Percentiles rank a stretch among this genome's conserved stretches.
Conservation (phyloP, 1,139 yeast genomes). For the Lodderomyces metapsilosis region DNA sequence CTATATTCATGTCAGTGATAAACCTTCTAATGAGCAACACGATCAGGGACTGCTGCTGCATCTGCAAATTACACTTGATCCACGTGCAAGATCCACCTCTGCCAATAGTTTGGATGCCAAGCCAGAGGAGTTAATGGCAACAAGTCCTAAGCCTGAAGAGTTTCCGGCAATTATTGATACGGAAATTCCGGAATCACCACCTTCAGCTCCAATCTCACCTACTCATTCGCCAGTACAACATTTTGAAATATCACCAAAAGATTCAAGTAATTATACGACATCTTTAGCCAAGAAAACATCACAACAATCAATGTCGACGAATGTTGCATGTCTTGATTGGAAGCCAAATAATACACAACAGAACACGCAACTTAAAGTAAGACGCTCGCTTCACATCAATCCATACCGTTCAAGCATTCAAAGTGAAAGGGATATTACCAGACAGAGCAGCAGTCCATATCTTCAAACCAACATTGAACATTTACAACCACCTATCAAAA, state of each 20-base stretch:
- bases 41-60: not conserved
- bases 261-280: conserved; percentile 8
- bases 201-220: conserved; percentile 46
- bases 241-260: conserved; percentile 10
- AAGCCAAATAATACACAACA: conserved; percentile 9
- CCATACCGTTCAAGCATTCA: conserved; percentile 7
- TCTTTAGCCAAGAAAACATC: conserved; percentile 21
- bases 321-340: conserved; percentile 33
- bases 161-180: conserved; percentile 7
- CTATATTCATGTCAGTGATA: conserved; percentile 39
- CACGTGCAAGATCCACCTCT: not conserved
- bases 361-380: conserved; percentile 22
- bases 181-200: conserved; percentile 46
- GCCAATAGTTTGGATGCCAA: not conserved
- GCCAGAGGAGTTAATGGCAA: conserved; percentile 5
- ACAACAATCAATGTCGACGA: conserved; percentile 25
- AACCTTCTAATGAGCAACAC: not conserved
- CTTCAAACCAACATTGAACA: not conserved
- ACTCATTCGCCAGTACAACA: conserved; percentile 16
- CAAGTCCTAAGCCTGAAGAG: not conserved
- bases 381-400: not conserved
- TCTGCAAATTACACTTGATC: not conserved
- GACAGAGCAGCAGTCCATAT: not conserved
- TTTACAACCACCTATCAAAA: not conserved
- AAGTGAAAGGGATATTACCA: too few species aligned